Base-by-base conservation (phyloP, 495 filamentous ascomycete species). In the Aspergillus sclerotioniger region DNA sequence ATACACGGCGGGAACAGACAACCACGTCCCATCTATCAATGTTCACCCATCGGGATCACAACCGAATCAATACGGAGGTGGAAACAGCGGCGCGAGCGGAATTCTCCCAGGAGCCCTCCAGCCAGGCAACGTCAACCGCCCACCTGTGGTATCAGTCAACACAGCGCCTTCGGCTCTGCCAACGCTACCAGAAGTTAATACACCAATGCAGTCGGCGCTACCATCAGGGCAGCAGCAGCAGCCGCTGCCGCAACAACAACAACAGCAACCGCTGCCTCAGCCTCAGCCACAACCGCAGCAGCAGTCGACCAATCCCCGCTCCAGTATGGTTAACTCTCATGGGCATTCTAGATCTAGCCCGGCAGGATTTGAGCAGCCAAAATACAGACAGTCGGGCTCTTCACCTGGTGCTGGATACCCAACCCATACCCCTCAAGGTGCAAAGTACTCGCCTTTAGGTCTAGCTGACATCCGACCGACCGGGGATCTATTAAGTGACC, bases 391-490 rank as follows among this genome's bases (percentile, higher is more conserved):
- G 43, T 92, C 88, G 59, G 83, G 86, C 48, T 82, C 87, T 44
- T 86, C 89, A 12, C 83, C 84, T 9, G 84, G 82, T 41, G 66
- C 79, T 57, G 89, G 82, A 65, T 90, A 87, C 71, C 77, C 67
- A 54, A 81, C 85, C 20, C 83, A 89, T n/a, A 87, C 82, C 41
- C 82, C 84, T 7, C 85, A 87, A 62, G 88, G 90, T 39, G 85
- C 85, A 25, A 79, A 89, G 41, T 90, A 93, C 67, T 95, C 91
- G 6, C 92, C 92, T 4, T 80, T 97, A 19, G 92, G 90, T 6
- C 80, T 97, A n/a, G 87, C 89, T 43, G 91, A 97, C 69, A 96
- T 97, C 67, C 81, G 92, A 45, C 88, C 90, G 3, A 77, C 89
- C 19, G 87, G 85, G 35, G 89, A 95, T 45, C 81, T 83, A 58